Evolutionary conservation across 1,284 basidiomycete genomes (phyloP).

Genomic region (Trichosporon coremiiforme): DNA sequence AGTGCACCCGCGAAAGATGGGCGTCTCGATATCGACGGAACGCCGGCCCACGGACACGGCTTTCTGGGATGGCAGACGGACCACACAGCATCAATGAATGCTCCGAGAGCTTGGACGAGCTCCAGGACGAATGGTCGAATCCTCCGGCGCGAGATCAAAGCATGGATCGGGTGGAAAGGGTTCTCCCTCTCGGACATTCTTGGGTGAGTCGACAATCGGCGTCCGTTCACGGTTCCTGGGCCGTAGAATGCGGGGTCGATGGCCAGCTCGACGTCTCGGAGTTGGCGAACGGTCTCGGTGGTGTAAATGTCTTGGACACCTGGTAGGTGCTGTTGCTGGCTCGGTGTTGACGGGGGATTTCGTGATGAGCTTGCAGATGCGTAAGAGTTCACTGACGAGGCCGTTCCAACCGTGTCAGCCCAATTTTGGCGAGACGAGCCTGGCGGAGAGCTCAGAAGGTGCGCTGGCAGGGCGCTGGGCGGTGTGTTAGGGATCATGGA

Average conservation of each 20-base stretch:
- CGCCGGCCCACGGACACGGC: conserved; percentile 31
- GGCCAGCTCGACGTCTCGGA: conserved; percentile 51
- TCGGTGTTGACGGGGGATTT: neutral
- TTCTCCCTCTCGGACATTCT: conserved; percentile 43
- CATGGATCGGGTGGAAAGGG: conserved; percentile 43
- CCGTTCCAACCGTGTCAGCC: conserved; percentile 8
- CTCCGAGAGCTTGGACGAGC: conserved; percentile 48
- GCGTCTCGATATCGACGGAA: neutral
- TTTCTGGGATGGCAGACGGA: conserved; percentile 32
- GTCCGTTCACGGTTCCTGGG: conserved; percentile 10
- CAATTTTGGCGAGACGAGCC: conserved; percentile 8
- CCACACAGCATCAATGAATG: conserved; percentile 52
- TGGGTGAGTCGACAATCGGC: conserved; percentile 42
- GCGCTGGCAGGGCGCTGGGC: conserved; percentile 8
- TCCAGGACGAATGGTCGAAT: conserved; percentile 51
- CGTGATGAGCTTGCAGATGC: conserved; percentile 5
- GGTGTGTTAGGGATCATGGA: conserved; percentile 6
- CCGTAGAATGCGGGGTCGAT: conserved; percentile 42
- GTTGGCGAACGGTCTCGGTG: conserved; percentile 46
- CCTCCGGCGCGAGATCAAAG: conserved; percentile 41
- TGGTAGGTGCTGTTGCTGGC: neutral
- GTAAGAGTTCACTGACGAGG: conserved; percentile 3
- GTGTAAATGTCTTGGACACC: conserved; percentile 39
- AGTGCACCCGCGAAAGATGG: neutral
- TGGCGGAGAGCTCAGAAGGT: conserved; percentile 5